Evolutionary conservation across 129 eudicot genomes (phyloP).

Genomic region (Glebionis coronaria): DNA sequence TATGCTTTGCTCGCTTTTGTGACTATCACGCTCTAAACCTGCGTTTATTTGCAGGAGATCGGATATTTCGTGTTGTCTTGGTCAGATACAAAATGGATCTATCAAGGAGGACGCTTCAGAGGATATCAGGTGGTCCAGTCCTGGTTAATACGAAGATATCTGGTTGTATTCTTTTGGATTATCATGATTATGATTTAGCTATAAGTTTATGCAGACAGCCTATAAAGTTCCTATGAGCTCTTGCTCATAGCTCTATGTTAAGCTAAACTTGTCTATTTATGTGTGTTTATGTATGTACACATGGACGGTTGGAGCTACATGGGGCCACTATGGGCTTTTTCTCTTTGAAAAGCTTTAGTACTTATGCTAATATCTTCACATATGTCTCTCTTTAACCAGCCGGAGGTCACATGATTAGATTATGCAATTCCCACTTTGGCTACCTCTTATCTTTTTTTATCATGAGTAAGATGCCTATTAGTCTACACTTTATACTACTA

Average conservation of each 20-base stretch:
- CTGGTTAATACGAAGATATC: slow-evolving; percentile 11
- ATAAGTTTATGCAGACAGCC: neutral
- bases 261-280: slow-evolving; percentile 5
- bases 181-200: slow-evolving; percentile 7
- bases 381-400: no score
- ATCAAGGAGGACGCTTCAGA: slow-evolving; percentile 73
- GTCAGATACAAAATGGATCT: slow-evolving; percentile 86
- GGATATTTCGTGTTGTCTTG: slow-evolving; percentile 75
- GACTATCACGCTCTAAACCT: neutral
- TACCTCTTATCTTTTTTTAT: no score
- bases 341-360: no score
- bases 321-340: no score
- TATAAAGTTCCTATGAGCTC: no score
- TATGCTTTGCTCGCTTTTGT: neutral
- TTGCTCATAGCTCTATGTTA: neutral
- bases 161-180: slow-evolving; percentile 10
- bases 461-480: no score
- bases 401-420: no score
- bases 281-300: slow-evolving; percentile 3
- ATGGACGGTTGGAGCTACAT: neutral
- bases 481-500: no score
- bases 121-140: slow-evolving; percentile 69
- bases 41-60: slow-evolving; percentile 57
- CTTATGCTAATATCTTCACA: no score
- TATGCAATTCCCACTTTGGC: no score